These are phyloP conservation scores for Clonostachys sp. DNA, from an alignment of 2,329 filamentous ascomycete genomes.

Conservation along the genomic window DNA sequence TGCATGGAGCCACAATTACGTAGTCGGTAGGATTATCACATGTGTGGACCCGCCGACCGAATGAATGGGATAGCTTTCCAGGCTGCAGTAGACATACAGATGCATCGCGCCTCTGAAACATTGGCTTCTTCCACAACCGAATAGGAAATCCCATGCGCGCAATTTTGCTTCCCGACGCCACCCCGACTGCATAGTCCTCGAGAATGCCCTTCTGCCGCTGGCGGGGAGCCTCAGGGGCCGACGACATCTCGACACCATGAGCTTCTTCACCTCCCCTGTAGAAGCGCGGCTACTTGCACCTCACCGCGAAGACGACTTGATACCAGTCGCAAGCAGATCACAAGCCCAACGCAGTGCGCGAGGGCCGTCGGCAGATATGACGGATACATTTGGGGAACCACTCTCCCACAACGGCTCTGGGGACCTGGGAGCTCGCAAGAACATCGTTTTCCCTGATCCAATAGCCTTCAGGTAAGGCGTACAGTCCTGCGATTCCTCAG, in stretches of 20 bases:
- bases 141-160: no score
- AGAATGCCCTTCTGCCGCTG: constrained; percentile 6
- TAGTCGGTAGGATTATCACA: no score
- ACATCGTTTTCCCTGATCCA: constrained; percentile 54
- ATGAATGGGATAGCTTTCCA: no score
- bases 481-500: no score
- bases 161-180: no score
- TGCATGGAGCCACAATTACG: no score
- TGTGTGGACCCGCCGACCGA: no score
- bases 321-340: constrained; percentile 7
- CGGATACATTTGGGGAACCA: constrained; percentile 7
- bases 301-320: constrained; percentile 17
- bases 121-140: no score
- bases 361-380: constrained; percentile 12
- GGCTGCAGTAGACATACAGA: no score
- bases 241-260: constrained; percentile 25
- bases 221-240: constrained; percentile 11
- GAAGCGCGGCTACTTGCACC: constrained; percentile 10
- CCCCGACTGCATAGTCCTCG: not conserved
- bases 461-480: constrained; percentile 46
- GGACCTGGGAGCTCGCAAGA: constrained; percentile 22
- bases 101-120: no score
- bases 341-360: constrained; percentile 11
- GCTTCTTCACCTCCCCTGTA: constrained; percentile 26
- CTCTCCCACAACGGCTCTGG: not conserved